Conservation (phyloP, 2,329 filamentous ascomycete genomes). For the Botrytis cinerea region DNA sequence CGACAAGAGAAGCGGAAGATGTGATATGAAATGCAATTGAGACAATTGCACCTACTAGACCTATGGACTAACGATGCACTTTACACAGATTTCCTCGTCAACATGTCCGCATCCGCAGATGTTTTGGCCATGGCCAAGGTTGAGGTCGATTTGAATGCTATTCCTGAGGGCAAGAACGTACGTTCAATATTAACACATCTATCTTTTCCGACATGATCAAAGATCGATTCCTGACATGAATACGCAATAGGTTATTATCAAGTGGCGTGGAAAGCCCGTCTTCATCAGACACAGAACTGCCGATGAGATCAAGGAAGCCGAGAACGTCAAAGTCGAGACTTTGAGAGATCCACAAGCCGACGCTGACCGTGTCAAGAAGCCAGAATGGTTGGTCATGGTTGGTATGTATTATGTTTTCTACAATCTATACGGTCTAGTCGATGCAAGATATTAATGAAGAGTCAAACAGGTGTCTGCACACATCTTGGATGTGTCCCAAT, state of each 20-base stretch:
- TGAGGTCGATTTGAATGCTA: conserved; percentile 87
- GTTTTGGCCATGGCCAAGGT: conserved; percentile 99
- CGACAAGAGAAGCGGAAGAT: neutral
- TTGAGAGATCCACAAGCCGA: conserved; percentile 92
- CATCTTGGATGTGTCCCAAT: conserved; percentile 99
- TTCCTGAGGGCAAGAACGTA: conserved; percentile 99
- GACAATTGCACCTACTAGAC: conserved; percentile 26
- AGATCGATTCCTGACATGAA: conserved; percentile 15
- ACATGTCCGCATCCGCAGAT: conserved; percentile 99
- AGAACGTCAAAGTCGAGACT: conserved; percentile 77
- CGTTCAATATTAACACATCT: conserved; percentile 45
- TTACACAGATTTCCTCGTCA: conserved; percentile 92
- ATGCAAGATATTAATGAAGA: conserved; percentile 31
- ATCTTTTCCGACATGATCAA: neutral
- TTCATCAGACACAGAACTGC: conserved; percentile 98
- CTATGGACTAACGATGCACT: conserved; percentile 12
- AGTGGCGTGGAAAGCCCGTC: conserved; percentile 99
- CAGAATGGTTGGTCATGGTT: conserved; percentile 98
- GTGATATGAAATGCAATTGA: conserved; percentile 5
- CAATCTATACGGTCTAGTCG: neutral
- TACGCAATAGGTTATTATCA: conserved; percentile 80
- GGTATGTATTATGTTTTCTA: conserved; percentile 54
- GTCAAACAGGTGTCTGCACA: conserved; percentile 84
- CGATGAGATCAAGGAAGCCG: conserved; percentile 91
- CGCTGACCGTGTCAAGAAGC: conserved; percentile 92